phyloP scores from a whole-genome alignment of 2,329 filamentous ascomycete species.

The Apiospora aurea region DNA sequence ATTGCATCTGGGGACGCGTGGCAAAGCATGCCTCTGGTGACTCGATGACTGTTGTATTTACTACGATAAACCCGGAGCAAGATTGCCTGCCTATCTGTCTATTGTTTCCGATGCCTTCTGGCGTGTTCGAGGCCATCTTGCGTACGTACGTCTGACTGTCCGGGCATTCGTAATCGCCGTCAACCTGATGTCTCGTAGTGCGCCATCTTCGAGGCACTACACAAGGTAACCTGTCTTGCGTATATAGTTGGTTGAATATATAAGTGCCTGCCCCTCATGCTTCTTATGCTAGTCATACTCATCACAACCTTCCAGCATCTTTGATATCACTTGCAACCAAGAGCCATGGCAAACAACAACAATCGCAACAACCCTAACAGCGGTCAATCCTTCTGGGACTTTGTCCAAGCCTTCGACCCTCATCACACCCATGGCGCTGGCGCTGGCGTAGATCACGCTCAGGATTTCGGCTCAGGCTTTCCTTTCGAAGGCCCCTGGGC shows the following conservation, averaged over 20 bases:
- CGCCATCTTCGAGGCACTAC: neutral
- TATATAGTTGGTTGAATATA: neutral
- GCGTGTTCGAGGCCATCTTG: slow-evolving; percentile 26
- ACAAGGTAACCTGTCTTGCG: slow-evolving; percentile 22
- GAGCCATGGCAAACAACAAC: slow-evolving; percentile 31
- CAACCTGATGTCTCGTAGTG: neutral
- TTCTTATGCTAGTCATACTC: neutral
- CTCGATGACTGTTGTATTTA: neutral
- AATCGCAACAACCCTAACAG: slow-evolving; percentile 32
- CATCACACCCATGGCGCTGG: slow-evolving; percentile 40
- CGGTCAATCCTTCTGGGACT: slow-evolving; percentile 42
- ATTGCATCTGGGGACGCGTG: slow-evolving; percentile 27
- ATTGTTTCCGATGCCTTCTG: slow-evolving; percentile 26
- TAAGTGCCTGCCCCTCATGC: neutral
- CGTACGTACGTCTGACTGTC: slow-evolving; percentile 27
- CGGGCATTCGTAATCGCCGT: slow-evolving; percentile 25
- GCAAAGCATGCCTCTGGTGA: slow-evolving; percentile 19
- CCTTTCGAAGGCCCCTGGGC: slow-evolving; percentile 30
- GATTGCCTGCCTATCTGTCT: neutral
- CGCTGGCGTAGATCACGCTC: slow-evolving; percentile 34
- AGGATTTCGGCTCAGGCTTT: slow-evolving; percentile 42
- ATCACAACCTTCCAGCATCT: neutral
- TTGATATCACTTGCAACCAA: neutral
- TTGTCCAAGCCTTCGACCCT: slow-evolving; percentile 45
- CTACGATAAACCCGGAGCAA: slow-evolving; percentile 9